A percentile compares a stretch with the other conserved stretches of the same genome.
phyloP scores from a whole-genome alignment of 2,329 filamentous ascomycete genomes.

The Capronia americana region DNA sequence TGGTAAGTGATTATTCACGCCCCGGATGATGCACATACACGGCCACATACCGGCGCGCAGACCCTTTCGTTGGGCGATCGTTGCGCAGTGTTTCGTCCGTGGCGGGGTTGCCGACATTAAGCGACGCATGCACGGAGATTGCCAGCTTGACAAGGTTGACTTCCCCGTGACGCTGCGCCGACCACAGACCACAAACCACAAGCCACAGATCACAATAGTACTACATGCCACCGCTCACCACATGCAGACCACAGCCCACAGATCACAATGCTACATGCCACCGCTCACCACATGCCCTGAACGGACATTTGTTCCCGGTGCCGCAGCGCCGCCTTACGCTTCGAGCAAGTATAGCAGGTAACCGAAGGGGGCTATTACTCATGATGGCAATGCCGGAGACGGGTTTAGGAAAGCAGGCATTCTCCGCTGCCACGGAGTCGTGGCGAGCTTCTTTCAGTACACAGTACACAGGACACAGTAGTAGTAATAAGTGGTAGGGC shows the following conservation, averaged over 20 bases:
- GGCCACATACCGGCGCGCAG: slow-evolving; percentile 4
- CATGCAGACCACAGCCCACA: background rate
- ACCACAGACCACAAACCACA: background rate
- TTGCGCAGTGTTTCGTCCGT: background rate
- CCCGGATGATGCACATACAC: background rate
- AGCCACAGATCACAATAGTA: too few species aligned
- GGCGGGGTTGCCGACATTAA: background rate
- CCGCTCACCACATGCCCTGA: background rate
- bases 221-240: background rate
- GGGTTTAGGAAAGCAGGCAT: background rate
- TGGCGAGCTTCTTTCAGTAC: background rate
- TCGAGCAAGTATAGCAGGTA: background rate
- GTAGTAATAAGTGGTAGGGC: too few species aligned
- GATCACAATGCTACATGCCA: background rate
- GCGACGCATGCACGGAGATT: slow-evolving; percentile 1
- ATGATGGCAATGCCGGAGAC: background rate
- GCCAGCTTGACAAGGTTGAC: background rate
- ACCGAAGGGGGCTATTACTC: slow-evolving; percentile 3
- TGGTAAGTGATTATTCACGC: background rate
- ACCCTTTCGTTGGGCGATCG: background rate
- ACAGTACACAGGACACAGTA: too few species aligned
- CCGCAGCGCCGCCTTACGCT: background rate
- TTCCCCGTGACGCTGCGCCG: background rate
- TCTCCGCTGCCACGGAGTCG: slow-evolving; percentile 1
- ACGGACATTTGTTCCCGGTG: background rate